These are phyloP conservation scores for Claviceps spartinae DNA, from an alignment of 2,329 filamentous ascomycete species.

Conservation along the genomic window DNA sequence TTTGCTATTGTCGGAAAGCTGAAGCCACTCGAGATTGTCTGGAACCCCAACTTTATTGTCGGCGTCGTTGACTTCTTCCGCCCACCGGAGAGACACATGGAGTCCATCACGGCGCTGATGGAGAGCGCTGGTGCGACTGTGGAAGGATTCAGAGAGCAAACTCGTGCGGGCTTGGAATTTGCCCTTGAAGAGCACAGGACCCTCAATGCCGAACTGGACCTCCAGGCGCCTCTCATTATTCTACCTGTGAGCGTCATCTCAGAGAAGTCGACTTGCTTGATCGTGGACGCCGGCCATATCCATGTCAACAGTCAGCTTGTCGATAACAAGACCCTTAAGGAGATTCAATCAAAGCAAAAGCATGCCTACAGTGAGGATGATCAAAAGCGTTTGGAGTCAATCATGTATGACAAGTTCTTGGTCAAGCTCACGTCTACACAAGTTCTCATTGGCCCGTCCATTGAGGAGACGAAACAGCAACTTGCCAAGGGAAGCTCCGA, in stretches of 20 bases:
- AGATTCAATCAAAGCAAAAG: conserved; percentile 83
- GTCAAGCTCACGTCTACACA: conserved; percentile 91
- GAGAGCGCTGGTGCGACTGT: conserved; percentile 92
- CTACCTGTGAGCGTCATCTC: conserved; percentile 84
- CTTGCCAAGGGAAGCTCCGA: conserved; percentile 53
- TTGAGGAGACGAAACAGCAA: conserved; percentile 78
- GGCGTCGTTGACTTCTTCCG: conserved; percentile 92
- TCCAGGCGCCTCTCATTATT: conserved; percentile 92
- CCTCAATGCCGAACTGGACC: conserved; percentile 86
- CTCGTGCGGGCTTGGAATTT: conserved; percentile 87
- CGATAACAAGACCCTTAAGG: conserved; percentile 75
- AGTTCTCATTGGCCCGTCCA: conserved; percentile 84
- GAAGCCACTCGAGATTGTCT: conserved; percentile 92
- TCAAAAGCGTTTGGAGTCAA: conserved; percentile 69
- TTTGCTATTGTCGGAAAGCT: conserved; percentile 80
- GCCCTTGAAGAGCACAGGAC: conserved; percentile 96
- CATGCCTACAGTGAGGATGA: conserved; percentile 82
- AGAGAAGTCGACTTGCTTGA: conserved; percentile 71
- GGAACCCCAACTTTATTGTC: conserved; percentile 87
- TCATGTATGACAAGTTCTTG: conserved; percentile 97
- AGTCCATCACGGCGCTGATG: conserved; percentile 91
- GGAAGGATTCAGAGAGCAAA: conserved; percentile 88
- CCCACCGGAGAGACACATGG: conserved; percentile 93
- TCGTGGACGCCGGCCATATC: conserved; percentile 91
- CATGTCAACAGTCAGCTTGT: conserved; percentile 90